Percentiles rank a stretch among this genome's conserved stretches.
Conservation (phyloP, 140 eudicot genomes). For the Erigeron philadelphicus region DNA sequence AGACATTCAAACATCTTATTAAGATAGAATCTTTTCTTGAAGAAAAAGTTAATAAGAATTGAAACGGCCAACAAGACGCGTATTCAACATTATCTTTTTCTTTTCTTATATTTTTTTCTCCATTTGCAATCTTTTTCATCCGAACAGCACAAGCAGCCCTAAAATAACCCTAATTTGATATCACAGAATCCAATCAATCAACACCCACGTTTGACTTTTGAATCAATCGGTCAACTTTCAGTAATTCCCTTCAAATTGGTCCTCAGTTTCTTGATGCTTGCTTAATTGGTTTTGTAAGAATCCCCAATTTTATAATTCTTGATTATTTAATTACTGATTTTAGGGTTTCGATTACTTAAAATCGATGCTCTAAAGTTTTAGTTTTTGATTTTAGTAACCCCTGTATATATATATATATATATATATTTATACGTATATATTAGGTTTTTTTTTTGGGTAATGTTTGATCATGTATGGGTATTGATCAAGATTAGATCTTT, state of each 20-base stretch:
- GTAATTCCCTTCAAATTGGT: constrained; percentile 14
- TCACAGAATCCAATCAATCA: constrained; percentile 23
- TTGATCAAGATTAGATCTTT: neutral
- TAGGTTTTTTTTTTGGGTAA: constrained; percentile 14
- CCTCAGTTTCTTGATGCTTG: constrained; percentile 25
- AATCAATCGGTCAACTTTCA: constrained; percentile 18
- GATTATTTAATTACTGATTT: neutral
- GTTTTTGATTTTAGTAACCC: constrained; percentile 26
- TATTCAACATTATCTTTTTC: constrained; percentile 11
- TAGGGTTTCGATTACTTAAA: constrained; percentile 17
- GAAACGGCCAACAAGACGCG: constrained; percentile 26
- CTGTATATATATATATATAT: constrained; percentile 11
- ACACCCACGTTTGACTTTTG: constrained; percentile 30
- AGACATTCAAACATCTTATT: neutral
- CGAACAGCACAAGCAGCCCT: neutral
- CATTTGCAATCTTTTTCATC: constrained; percentile 1
- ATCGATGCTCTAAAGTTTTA: constrained; percentile 21
- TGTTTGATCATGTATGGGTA: constrained; percentile 15
- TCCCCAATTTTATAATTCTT: constrained; percentile 14
- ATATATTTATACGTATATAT: neutral
- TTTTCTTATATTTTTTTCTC: neutral
- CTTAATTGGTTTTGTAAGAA: constrained; percentile 31
- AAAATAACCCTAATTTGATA: constrained; percentile 10
- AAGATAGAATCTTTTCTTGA: constrained; percentile 23
- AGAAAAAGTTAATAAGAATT: constrained; percentile 23